A percentile compares a stretch with the other conserved stretches of the same genome.
phyloP scores from a whole-genome alignment of 306 rosid species.

The Arachis stenosperma region DNA sequence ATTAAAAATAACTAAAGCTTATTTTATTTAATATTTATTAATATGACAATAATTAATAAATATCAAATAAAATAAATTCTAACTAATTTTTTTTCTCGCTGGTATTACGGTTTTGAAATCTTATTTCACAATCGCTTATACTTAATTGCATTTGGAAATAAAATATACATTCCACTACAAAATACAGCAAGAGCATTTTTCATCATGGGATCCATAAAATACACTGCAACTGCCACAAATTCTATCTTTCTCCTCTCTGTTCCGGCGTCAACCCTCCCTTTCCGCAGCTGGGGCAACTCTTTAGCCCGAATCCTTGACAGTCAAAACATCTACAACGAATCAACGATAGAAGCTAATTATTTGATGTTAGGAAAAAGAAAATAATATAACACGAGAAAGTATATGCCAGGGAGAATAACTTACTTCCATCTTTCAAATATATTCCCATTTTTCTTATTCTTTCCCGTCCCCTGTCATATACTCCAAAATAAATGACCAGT shows the following conservation, averaged over 20 bases:
- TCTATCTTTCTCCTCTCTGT: slow-evolving; percentile 88
- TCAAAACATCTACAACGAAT: slow-evolving; percentile 64
- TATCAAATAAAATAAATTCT: no score
- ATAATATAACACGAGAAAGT: neutral
- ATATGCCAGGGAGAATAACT: slow-evolving; percentile 37
- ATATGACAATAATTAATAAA: no score
- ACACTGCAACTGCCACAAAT: neutral
- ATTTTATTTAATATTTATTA: no score
- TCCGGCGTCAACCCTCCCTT: slow-evolving; percentile 89
- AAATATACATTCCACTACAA: no score
- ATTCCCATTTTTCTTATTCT: slow-evolving; percentile 85
- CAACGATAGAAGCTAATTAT: slow-evolving; percentile 2
- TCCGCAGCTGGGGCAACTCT: slow-evolving; percentile 80
- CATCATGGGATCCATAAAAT: no score
- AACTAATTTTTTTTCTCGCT: no score
- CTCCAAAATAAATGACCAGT: neutral
- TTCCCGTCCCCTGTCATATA: slow-evolving; percentile 75
- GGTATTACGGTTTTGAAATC: no score
- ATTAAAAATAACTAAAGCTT: no score
- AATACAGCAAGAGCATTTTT: no score
- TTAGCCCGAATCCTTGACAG: slow-evolving; percentile 92
- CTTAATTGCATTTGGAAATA: no score
- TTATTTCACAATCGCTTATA: no score
- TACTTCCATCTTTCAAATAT: slow-evolving; percentile 96
- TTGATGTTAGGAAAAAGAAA: neutral